phyloP scores from a whole-genome alignment of 2,329 filamentous ascomycete genomes.

The Colletotrichum filicis region DNA sequence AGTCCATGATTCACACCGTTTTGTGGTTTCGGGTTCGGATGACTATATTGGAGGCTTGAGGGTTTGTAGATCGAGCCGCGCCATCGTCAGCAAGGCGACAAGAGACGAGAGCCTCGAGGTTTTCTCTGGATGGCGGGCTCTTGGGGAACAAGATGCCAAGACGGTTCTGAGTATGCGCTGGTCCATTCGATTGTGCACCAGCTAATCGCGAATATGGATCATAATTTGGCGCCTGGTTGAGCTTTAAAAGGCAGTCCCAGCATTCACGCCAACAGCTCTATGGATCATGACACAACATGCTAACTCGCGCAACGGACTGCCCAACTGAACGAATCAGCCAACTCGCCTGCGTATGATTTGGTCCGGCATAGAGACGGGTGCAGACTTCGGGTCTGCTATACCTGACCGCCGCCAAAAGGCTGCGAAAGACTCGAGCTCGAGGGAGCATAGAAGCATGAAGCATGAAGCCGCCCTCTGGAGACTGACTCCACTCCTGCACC shows the following conservation, averaged over 20 bases:
- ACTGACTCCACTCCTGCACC: background rate
- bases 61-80: background rate
- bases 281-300: background rate
- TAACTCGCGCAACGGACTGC: no score
- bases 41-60: background rate
- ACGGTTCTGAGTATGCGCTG: background rate
- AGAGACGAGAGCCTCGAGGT: background rate
- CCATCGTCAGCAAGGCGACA: background rate
- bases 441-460: background rate
- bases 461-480: background rate
- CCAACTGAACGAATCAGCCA: background rate
- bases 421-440: background rate
- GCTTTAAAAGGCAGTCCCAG: background rate
- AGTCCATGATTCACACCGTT: background rate
- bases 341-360: background rate
- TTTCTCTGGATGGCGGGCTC: background rate
- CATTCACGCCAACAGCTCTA: background rate
- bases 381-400: background rate
- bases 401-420: no score
- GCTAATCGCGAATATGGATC: background rate
- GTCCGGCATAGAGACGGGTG: background rate
- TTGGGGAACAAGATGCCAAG: background rate
- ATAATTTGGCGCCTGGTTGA: background rate
- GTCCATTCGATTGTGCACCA: background rate
- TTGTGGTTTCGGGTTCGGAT: conserved; percentile 7